phyloP scores from a whole-genome alignment of 306 rosid genomes.

The Castanea mollissima region DNA sequence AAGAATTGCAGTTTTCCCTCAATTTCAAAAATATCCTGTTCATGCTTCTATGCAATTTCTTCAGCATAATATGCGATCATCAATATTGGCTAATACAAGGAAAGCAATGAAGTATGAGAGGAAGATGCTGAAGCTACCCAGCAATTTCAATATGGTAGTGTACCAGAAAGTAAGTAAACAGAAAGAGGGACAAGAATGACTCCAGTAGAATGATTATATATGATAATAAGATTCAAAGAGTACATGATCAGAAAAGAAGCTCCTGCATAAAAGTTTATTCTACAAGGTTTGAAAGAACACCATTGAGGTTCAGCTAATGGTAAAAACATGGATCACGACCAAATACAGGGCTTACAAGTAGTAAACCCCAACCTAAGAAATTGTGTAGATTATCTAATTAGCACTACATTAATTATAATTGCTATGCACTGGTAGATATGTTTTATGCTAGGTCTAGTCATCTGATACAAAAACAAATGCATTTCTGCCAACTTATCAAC shows the following conservation, averaged over 20 bases:
- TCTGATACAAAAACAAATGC: constrained; percentile 9
- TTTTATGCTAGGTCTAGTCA: constrained; percentile 1
- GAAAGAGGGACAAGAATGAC: not conserved
- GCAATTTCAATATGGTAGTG: not conserved
- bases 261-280: not conserved
- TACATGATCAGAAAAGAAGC: not conserved
- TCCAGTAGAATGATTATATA: not conserved
- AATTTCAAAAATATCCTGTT: not conserved
- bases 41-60: not conserved
- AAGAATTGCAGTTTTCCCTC: constrained; percentile 3
- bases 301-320: not conserved
- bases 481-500: not conserved
- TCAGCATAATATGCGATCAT: not conserved
- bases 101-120: not conserved
- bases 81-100: not conserved
- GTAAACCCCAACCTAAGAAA: not conserved
- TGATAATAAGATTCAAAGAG: not conserved
- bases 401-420: constrained; percentile 12
- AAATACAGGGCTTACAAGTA: not conserved
- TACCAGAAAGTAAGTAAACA: not conserved
- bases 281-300: not conserved
- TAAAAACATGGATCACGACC: not conserved
- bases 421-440: constrained; percentile 5
- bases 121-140: not conserved
- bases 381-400: constrained; percentile 16